These are phyloP conservation scores for Ustilago bromivora DNA, from an alignment of 1,284 basidiomycete genomes.

Conservation along the genomic window DNA sequence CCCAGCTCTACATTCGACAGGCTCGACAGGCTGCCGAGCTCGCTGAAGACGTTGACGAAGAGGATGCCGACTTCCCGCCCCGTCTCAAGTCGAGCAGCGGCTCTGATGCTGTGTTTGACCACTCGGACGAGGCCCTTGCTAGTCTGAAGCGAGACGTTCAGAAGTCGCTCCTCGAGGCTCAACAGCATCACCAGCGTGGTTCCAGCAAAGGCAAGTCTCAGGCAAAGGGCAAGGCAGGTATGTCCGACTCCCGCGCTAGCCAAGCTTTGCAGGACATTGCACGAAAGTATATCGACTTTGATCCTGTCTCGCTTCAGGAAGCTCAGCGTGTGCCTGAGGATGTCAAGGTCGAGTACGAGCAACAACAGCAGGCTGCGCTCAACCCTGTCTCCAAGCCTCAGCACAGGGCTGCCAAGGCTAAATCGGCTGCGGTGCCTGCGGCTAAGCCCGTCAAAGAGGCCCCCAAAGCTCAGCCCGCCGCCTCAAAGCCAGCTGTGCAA, in stretches of 20 bases:
- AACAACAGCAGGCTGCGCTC: conserved; percentile 26
- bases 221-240: conserved; percentile 13
- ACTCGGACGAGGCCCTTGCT: conserved; percentile 46
- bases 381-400: conserved; percentile 14
- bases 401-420: conserved; percentile 13
- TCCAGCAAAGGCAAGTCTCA: conserved; percentile 12
- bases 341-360: conserved; percentile 43
- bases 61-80: conserved; percentile 59
- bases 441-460: conserved; percentile 8
- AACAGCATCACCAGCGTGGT: conserved; percentile 7
- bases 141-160: conserved; percentile 40
- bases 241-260: conserved; percentile 56
- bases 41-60: conserved; percentile 63
- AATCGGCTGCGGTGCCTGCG: conserved; percentile 14
- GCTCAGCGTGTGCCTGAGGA: conserved; percentile 38
- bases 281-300: conserved; percentile 65
- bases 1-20: conserved; percentile 64
- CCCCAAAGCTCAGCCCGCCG: conserved; percentile 4
- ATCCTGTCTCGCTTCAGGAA: conserved; percentile 54
- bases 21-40: conserved; percentile 62
- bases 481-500: conserved; percentile 21
- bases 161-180: conserved; percentile 39
- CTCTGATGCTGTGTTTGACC: conserved; percentile 41
- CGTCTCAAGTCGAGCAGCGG: conserved; percentile 37
- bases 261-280: conserved; percentile 61